phyloP scores from a whole-genome alignment of 495 filamentous ascomycete species.

The Penicillium goetzii region DNA sequence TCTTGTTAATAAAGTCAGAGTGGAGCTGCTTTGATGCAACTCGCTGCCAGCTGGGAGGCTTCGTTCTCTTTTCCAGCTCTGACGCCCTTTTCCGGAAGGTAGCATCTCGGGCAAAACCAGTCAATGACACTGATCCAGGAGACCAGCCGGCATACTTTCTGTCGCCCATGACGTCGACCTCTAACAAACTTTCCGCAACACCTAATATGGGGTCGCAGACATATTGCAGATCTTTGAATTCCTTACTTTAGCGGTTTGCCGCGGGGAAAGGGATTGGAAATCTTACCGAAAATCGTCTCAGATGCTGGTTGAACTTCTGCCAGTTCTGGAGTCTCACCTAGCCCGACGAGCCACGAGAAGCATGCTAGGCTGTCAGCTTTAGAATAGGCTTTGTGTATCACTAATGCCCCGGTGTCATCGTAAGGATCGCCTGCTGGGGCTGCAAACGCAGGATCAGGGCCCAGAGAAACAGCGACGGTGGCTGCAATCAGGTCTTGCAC shows the following conservation, averaged over 20 bases:
- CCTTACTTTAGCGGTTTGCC: not conserved
- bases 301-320: not conserved
- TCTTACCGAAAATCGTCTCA: not conserved
- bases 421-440: not conserved
- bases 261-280: too few relatives aligned
- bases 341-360: not conserved
- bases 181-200: not conserved
- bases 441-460: not conserved
- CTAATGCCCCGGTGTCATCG: not conserved
- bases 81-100: not conserved
- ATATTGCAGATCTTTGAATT: not conserved
- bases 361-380: not conserved
- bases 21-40: not conserved
- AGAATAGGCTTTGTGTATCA: constrained; percentile 2
- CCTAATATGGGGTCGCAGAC: not conserved
- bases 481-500: not conserved
- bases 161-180: constrained; percentile 2
- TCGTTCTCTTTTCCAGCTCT: not conserved
- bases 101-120: constrained; percentile 1
- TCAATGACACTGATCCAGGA: constrained; percentile 7
- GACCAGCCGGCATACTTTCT: constrained; percentile 10
- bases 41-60: not conserved
- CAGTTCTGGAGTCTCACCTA: not conserved
- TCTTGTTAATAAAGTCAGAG: not conserved
- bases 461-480: not conserved